Percentiles rank a stretch among this genome's conserved stretches.
Conservation (phyloP, 192 early-diverging fungal species). For the Coemansia sp. region DNA sequence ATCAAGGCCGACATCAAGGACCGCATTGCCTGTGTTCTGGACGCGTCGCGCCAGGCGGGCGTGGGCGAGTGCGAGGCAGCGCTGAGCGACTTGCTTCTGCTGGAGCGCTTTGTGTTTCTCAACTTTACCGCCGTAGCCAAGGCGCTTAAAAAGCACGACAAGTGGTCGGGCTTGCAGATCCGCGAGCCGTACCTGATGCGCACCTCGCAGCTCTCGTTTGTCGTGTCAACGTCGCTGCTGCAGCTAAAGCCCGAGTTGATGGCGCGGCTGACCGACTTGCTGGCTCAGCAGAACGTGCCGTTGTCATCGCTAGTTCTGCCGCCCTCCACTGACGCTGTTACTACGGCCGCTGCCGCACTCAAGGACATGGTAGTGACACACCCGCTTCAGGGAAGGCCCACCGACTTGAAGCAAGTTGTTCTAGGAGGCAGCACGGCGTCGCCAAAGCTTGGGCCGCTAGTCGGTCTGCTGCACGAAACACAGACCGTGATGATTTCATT, state of each 20-base stretch:
- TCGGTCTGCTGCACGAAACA: conserved; percentile 34
- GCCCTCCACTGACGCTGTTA: neutral
- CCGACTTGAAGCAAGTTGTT: conserved; percentile 11
- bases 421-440: conserved; percentile 49
- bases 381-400: neutral
- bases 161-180: conserved; percentile 71
- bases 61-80: conserved; percentile 39
- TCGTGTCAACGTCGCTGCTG: conserved; percentile 59
- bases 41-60: conserved; percentile 1
- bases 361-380: conserved; percentile 4
- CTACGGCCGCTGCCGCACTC: conserved; percentile 16
- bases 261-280: conserved; percentile 54
- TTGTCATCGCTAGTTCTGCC: conserved; percentile 29
- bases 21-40: conserved; percentile 11
- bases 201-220: conserved; percentile 63
- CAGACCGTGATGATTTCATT: conserved; percentile 79
- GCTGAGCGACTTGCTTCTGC: conserved; percentile 60
- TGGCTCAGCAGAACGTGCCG: conserved; percentile 21
- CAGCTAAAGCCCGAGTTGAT: conserved; percentile 67
- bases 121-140: conserved; percentile 84
- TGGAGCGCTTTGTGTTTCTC: conserved; percentile 78
- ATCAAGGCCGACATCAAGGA: conserved; percentile 28
- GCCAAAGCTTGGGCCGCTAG: conserved; percentile 51
- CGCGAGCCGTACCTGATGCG: conserved; percentile 69
- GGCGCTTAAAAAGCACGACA: conserved; percentile 84